These are phyloP conservation scores for Metarhizium album DNA, from an alignment of 2,329 filamentous ascomycete species.

Conservation along the genomic window DNA sequence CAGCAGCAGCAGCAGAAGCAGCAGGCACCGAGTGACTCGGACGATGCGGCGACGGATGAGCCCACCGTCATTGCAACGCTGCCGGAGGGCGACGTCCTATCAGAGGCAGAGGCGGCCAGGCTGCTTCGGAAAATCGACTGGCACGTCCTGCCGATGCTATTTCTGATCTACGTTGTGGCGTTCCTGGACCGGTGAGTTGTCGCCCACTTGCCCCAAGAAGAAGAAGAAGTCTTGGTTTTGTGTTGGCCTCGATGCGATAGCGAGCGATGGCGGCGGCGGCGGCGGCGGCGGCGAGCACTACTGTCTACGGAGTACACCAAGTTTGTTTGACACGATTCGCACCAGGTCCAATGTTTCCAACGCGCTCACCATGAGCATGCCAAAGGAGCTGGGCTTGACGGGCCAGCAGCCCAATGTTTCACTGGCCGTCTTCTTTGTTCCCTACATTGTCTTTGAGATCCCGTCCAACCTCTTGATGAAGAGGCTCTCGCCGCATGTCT, in stretches of 20 bases:
- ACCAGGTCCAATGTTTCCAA: constrained; percentile 2
- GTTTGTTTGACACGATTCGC: background rate
- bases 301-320: too few relatives aligned
- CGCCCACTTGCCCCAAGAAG: background rate
- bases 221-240: too few relatives aligned
- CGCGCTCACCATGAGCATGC: constrained; percentile 6
- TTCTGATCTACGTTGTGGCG: constrained; percentile 6
- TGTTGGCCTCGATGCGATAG: too few relatives aligned
- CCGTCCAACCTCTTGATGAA: constrained; percentile 13
- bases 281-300: too few relatives aligned
- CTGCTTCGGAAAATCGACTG: constrained; percentile 3
- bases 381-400: constrained; percentile 4
- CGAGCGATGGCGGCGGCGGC: too few relatives aligned
- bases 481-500: constrained; percentile 2
- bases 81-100: background rate
- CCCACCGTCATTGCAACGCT: background rate
- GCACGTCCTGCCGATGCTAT: constrained; percentile 4
- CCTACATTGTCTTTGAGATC: constrained; percentile 14
- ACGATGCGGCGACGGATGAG: background rate
- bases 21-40: background rate
- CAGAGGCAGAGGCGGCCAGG: background rate
- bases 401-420: constrained; percentile 10
- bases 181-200: constrained; percentile 3
- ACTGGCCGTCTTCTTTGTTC: constrained; percentile 12
- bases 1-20: too few relatives aligned